Evolutionary conservation across 768 basidiomycete genomes (phyloP).

Genomic region (Stropharia rugosoannulata): DNA sequence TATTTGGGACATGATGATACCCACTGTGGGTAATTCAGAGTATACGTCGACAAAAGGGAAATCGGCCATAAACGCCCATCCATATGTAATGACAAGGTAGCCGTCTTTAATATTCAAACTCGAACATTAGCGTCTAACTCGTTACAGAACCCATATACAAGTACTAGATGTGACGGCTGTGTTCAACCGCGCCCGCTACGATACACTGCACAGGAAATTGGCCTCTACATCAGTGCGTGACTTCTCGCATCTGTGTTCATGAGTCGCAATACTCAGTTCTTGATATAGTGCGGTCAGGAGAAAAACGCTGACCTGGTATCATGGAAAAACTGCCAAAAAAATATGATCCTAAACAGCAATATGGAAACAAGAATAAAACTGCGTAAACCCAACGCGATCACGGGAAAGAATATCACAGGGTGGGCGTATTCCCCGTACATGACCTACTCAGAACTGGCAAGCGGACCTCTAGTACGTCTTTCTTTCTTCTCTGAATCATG

Average conservation of each 20-base stretch:
- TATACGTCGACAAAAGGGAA: conserved; percentile 16
- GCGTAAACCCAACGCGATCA: conserved; percentile 13
- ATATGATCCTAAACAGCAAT: conserved; percentile 23
- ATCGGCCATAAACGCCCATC: conserved; percentile 25
- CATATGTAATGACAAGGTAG: conserved; percentile 37
- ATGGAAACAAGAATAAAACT: conserved; percentile 30
- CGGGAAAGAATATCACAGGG: conserved; percentile 14
- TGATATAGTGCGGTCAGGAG: not conserved
- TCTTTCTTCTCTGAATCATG: no score
- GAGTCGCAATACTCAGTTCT: not conserved
- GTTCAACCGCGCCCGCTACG: conserved; percentile 28
- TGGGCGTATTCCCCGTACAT: conserved; percentile 34
- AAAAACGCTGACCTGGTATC: conserved; percentile 21
- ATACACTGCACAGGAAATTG: conserved; percentile 22
- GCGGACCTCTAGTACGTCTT: conserved; percentile 30
- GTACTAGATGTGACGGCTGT: conserved; percentile 30
- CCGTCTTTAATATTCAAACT: no score
- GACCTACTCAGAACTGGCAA: conserved; percentile 14
- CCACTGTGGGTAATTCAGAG: not conserved
- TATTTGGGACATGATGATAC: no score
- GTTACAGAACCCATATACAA: conserved; percentile 30
- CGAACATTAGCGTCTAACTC: not conserved
- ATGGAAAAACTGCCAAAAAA: not conserved
- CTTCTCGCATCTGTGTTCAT: not conserved
- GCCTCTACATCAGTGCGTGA: conserved; percentile 19